phyloP scores from a whole-genome alignment of 768 basidiomycete genomes.

The Podaxis pistillaris region DNA sequence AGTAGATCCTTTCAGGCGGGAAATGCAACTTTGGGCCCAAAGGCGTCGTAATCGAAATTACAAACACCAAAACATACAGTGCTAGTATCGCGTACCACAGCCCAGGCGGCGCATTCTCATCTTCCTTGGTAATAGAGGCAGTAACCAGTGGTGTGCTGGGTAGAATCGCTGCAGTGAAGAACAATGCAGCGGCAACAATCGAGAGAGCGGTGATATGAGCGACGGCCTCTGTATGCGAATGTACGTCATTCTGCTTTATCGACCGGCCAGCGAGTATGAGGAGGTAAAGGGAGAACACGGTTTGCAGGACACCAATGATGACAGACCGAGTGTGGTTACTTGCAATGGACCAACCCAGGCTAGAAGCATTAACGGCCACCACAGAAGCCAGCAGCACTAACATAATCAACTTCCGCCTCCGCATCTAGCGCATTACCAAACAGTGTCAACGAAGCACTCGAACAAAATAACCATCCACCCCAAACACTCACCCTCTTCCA shows the following conservation, averaged over 20 bases:
- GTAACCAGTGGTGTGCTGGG: slow-evolving; percentile 43
- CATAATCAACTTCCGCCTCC: slow-evolving; percentile 54
- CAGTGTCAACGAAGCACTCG: neutral
- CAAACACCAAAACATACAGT: slow-evolving; percentile 45
- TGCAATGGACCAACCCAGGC: slow-evolving; percentile 53
- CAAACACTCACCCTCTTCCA: slow-evolving; percentile 38
- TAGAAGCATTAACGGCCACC: slow-evolving; percentile 48
- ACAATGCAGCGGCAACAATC: slow-evolving; percentile 41
- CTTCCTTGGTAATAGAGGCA: slow-evolving; percentile 15
- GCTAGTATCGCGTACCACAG: slow-evolving; percentile 55
- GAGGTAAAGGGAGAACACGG: slow-evolving; percentile 58
- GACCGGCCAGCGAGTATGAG: slow-evolving; percentile 51
- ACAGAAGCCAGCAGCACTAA: slow-evolving; percentile 43
- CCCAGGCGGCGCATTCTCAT: slow-evolving; percentile 22
- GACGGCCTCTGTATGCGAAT: slow-evolving; percentile 47
- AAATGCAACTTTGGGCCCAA: slow-evolving; percentile 75
- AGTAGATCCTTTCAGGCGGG: slow-evolving; percentile 72
- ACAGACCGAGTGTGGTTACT: slow-evolving; percentile 29
- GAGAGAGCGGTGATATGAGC: slow-evolving; percentile 62
- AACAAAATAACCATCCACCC: neutral
- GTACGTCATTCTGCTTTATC: slow-evolving; percentile 41
- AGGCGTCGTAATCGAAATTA: slow-evolving; percentile 52
- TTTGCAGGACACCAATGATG: slow-evolving; percentile 41
- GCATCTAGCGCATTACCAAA: slow-evolving; percentile 41
- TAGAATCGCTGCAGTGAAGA: slow-evolving; percentile 52